Evolutionary conservation across 2,329 filamentous ascomycete genomes (phyloP), one percentile per base, ranked within the genome.

Genomic region (Aspergillus quadricinctus): DNA sequence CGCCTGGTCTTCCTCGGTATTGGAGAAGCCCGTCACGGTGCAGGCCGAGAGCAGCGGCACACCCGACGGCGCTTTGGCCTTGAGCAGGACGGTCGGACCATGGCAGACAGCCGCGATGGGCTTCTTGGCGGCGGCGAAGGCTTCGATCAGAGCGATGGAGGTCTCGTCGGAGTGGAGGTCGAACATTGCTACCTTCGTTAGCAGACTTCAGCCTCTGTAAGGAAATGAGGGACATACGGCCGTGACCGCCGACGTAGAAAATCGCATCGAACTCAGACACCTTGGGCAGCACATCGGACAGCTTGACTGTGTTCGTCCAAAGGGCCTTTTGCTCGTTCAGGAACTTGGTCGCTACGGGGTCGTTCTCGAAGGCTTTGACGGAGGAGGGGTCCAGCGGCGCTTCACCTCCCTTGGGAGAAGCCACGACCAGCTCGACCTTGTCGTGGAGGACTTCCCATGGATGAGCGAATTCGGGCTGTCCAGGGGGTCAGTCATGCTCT

Each of bases 261-360:
- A 85, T 75, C 35, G 85, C 87, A 62, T 83, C 88, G 65, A 84
- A 90, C 59, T 88, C 84, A 56, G 70, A 72, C 0, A 82, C 79
- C 57, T 79, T 80, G 35, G 83, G 82, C 17, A 82, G 66, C 61
- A 87, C 81, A 23, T 81, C 73, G 27, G 78, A 76, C 21, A 90
- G 76, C 57, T 81, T 81, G 5, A 75, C 65, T 0, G 88, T 90
- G 43, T 83, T 80, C 66, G 84, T 81, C 86, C 86, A 91, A 17
- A 89, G 69, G 1, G 75, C 61, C 64, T 81, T 75, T 62, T 88
- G 75, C 65, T 80, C 79, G 35, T 80, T 74, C 49, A 83, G 68
- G 75, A 88, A 88, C 52, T 75, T 70, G n/a, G 70, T 61, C 1
- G 81, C 79, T n/a, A 77, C 69, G 1, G 75, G 61, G 74, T 88